A percentile compares a stretch with the other conserved stretches of the same genome.
These are phyloP conservation scores for Phytophthora citrophthora DNA, from an alignment of 352 stramenopile genomes.

Conservation along the genomic window DNA sequence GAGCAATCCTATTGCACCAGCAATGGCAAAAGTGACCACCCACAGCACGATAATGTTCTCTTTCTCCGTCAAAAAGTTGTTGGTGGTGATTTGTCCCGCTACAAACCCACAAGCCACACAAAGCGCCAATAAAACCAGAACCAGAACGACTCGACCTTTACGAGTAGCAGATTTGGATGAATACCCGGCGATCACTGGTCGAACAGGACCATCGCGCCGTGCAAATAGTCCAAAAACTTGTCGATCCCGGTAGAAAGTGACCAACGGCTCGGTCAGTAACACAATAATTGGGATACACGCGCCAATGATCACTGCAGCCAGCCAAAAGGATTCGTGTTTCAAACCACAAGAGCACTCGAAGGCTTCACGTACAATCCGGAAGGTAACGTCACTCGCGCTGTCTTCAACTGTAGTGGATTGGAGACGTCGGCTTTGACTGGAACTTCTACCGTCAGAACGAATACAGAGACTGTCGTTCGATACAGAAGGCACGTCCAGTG, in stretches of 20 bases:
- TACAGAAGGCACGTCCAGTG: slow-evolving; percentile 19
- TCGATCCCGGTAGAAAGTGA: slow-evolving; percentile 67
- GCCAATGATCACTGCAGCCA: slow-evolving; percentile 50
- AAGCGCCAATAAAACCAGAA: slow-evolving; percentile 37
- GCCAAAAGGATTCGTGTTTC: slow-evolving; percentile 43
- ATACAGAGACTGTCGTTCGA: slow-evolving; percentile 46
- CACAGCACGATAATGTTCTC: slow-evolving; percentile 46
- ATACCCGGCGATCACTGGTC: slow-evolving; percentile 44
- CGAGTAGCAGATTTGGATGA: slow-evolving; percentile 33
- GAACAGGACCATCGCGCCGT: slow-evolving; percentile 37
- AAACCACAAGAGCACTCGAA: slow-evolving; percentile 59
- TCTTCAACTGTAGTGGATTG: slow-evolving; percentile 13
- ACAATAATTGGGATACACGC: slow-evolving; percentile 42
- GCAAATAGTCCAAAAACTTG: slow-evolving; percentile 55
- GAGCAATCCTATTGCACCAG: slow-evolving; percentile 49
- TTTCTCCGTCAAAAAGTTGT: slow-evolving; percentile 47
- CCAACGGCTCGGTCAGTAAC: slow-evolving; percentile 55
- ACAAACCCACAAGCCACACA: slow-evolving; percentile 47
- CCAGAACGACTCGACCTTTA: slow-evolving; percentile 45
- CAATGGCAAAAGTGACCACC: slow-evolving; percentile 53
- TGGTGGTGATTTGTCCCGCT: slow-evolving; percentile 38
- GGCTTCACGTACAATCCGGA: slow-evolving; percentile 60
- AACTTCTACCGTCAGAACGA: slow-evolving; percentile 45
- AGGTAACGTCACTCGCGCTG: slow-evolving; percentile 38
- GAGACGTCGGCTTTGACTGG: slow-evolving; percentile 11